Evolutionary conservation across 208 protist genomes (phyloP), one percentile per base, ranked within the genome.

Genomic region (Balamuthia mandrillaris): DNA sequence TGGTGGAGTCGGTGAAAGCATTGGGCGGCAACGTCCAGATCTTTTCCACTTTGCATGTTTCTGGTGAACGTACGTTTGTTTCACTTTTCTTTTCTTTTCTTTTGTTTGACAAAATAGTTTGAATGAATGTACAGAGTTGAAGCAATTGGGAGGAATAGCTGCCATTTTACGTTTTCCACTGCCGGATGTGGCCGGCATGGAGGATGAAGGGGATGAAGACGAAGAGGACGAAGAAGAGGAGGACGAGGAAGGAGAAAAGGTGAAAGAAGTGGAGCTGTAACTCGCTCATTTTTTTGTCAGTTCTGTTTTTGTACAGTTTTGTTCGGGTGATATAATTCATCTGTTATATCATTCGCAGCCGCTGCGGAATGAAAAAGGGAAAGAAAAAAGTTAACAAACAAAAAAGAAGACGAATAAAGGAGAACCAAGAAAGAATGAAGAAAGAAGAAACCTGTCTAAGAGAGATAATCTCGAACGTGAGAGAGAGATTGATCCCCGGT

Each of bases 21-120:
- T 91, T 91, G 45, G 94, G 94, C 37, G 94, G 92, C 0, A 72
- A 92, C 0, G 96, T 98, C 21, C 89, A 88, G 66, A 90, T 99
- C 27, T 98, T 98, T 84, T 98, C 96, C 35, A 95, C 94, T 60
- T 92, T 95, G 27, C 97, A 99, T 87, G 93, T 97, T 27, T 96
- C 96, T 0, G 97, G 97, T 18, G 95, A 98, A 87, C 95, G 90
- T 93, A 85, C 45, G 90, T 87, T 10, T 85, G n/a, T n/a, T 31
- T 21, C 70, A 6, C 44, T 12, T 2, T 52, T 72, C 14, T 86
- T 87, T 33, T 2, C 24, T 4, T 10, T 3, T 33, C n/a, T 27
- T 51, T 18, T 9, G 72, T 6, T 37, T 86, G 47, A 56, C 65
- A 37, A 18, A 2, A 51, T 9, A 52, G 21, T n/a, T n/a, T n/a